These are phyloP conservation scores for Nicotiana paniculata DNA, from an alignment of 257 asterid genomes.

Conservation along the genomic window DNA sequence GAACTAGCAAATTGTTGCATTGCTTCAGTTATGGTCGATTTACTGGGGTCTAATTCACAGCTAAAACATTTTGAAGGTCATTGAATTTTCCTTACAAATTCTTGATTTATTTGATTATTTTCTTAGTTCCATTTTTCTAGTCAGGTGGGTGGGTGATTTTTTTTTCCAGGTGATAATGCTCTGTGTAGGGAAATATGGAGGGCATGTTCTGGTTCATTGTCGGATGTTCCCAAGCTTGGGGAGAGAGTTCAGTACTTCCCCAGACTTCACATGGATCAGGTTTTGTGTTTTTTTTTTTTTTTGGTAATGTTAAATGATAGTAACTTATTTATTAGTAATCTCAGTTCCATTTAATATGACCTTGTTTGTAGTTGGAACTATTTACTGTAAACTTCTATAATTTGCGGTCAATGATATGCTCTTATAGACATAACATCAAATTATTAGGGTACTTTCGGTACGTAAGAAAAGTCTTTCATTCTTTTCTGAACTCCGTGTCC, in stretches of 20 bases:
- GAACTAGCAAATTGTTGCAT: background rate
- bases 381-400: too few species aligned
- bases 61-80: background rate
- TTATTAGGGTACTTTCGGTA: too few species aligned
- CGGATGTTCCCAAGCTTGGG: conserved; percentile 48
- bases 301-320: too few species aligned
- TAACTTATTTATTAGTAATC: too few species aligned
- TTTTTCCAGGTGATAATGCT: conserved; percentile 21
- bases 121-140: background rate
- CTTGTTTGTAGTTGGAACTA: too few species aligned
- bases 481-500: too few species aligned
- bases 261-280: conserved; percentile 72
- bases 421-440: too few species aligned
- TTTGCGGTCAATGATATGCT: too few species aligned
- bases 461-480: too few species aligned
- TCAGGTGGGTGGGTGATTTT: background rate
- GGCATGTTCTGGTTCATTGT: conserved; percentile 70
- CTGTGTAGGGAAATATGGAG: conserved; percentile 51
- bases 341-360: too few species aligned
- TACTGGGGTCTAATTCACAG: background rate
- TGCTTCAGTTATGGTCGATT: background rate
- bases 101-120: background rate
- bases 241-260: conserved; percentile 60
- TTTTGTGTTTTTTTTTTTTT: background rate
- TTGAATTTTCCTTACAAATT: background rate